Base-by-base conservation (phyloP, 768 basidiomycete genomes). In the Podaxis carcinomalis region DNA sequence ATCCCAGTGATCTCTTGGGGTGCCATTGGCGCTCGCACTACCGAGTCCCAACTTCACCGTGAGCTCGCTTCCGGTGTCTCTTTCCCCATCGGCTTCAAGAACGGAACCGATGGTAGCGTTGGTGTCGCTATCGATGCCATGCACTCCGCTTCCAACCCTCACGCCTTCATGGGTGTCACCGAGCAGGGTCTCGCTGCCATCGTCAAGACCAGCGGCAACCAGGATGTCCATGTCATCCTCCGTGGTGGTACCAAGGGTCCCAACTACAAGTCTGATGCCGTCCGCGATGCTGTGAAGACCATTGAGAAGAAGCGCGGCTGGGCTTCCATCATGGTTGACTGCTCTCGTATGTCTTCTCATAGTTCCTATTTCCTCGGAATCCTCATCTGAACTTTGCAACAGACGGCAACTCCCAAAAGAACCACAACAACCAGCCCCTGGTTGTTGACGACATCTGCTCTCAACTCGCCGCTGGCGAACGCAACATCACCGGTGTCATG, bases 81-180 rank as follows among this genome's bases (percentile, higher is more conserved):
- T 55, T 98, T 97, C 88, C 95, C 97, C 21, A 93, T 98, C 65
- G 93, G 94, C 7, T 99, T 99, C 87, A 99, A 99, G 76, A 99
- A 99, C 72, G 96, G 97, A 57, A 99, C 97, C 2, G 96, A 98
- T 73, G 97, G 97, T 57, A 87, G 85, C 61, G 88, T 98, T 52
- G 77, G 83, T 0, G 93, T 98, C 37, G 96, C 96, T 2, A 90
- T 98, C 59, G 97, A 99, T 73, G 97, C 96, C 14, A 98, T 98
- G 95, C 85, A 88, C 63, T 88, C 93, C 0, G 85, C 93, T 11
- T 90, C 88, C 2, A 90, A 94, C 71, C 92, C 95, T 3, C 96
- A 98, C 73, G 91, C 93, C 36, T 98, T 98, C 81, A 93, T 98
- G 89, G 95, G 90, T 67, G 90, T 92, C 42, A 92, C 90, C 7